Evolutionary conservation across 495 filamentous ascomycete genomes (phyloP), one percentile per base, ranked within the genome.

Genomic region (Corynascus novoguineensis): DNA sequence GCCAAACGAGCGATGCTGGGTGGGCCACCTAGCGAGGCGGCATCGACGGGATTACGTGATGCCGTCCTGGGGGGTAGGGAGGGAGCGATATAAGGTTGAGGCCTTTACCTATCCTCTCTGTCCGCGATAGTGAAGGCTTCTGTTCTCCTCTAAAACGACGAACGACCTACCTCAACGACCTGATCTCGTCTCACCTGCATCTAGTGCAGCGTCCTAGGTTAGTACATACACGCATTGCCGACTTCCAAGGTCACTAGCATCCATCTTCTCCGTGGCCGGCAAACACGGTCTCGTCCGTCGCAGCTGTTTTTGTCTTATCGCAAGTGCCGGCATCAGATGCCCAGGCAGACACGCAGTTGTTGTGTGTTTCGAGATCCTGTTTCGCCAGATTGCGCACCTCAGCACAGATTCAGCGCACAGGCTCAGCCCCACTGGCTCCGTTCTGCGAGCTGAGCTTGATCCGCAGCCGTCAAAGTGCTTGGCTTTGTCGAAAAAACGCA

Each of bases 361-460:
- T 24, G 50, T 42, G 17, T 53, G 50, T 42, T 31, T 53, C 50
- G 3, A 29, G 37, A 14, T 41, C 5, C n/a, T 27, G 37, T 42
- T 53, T 42, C 50, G n/a, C 47, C 31, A 37, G 31, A 37, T 38
- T 21, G 25, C 11, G 32, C 48, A 28, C 46, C 46, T 45, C n/a
- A 17, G 17, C 3, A 6, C 14, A 17, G 21, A 12, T 15, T 22
- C 27, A 37, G 19, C 31, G 47, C 8, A 8, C 47, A 50, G 31
- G 25, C 31, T 22, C 31, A 31, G 49, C 49, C 22, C 49, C 50
- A 42, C 37, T 27, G n/a, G 8, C 24, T 19, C n/a, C 2, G 12
- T 27, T n/a, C n/a, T n/a, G n/a, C n/a, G n/a, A n/a, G n/a, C n/a
- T n/a, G n/a, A n/a, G n/a, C n/a, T n/a, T n/a, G n/a, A n/a, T n/a